A percentile compares a stretch with the other conserved stretches of the same genome.
phyloP scores from a whole-genome alignment of 768 basidiomycete species.

The Dictyophora rubrovolvata region DNA sequence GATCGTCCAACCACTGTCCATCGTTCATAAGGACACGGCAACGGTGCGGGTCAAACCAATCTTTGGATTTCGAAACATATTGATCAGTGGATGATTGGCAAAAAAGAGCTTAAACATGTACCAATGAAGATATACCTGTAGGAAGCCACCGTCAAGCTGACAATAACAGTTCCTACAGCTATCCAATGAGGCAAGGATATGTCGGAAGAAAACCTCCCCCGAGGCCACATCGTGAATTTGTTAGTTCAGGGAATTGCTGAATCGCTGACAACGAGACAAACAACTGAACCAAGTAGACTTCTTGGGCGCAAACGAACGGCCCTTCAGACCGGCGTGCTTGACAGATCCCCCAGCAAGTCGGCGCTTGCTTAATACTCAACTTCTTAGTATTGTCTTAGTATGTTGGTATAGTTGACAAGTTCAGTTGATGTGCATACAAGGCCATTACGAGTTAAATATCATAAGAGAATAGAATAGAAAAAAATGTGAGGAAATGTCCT shows the following conservation, averaged over 20 bases:
- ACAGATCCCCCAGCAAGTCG: too few species aligned
- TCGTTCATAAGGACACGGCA: conserved; percentile 60
- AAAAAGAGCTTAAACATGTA: conserved; percentile 19
- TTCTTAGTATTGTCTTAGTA: too few species aligned
- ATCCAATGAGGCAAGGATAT: conserved; percentile 43
- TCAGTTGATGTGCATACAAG: too few species aligned
- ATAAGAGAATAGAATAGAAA: too few species aligned
- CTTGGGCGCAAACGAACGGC: too few species aligned
- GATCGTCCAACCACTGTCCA: conserved; percentile 71
- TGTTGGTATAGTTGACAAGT: too few species aligned
- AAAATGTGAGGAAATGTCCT: too few species aligned
- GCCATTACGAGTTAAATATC: too few species aligned
- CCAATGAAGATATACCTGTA: conserved; percentile 35
- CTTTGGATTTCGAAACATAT: conserved; percentile 26
- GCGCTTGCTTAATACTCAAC: too few species aligned
- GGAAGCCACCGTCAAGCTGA: conserved; percentile 36
- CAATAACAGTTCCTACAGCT: conserved; percentile 26
- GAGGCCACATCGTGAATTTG: not conserved
- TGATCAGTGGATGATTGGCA: not conserved
- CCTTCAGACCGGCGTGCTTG: too few species aligned
- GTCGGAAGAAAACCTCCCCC: conserved; percentile 25
- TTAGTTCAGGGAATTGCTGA: not conserved
- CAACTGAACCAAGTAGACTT: not conserved
- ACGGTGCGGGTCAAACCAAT: conserved; percentile 60
- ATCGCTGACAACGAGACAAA: not conserved